A percentile compares a stretch with the other conserved stretches of the same genome.
Conservation (phyloP, 2,329 filamentous ascomycete species). For the Fusarium scirpi region DNA sequence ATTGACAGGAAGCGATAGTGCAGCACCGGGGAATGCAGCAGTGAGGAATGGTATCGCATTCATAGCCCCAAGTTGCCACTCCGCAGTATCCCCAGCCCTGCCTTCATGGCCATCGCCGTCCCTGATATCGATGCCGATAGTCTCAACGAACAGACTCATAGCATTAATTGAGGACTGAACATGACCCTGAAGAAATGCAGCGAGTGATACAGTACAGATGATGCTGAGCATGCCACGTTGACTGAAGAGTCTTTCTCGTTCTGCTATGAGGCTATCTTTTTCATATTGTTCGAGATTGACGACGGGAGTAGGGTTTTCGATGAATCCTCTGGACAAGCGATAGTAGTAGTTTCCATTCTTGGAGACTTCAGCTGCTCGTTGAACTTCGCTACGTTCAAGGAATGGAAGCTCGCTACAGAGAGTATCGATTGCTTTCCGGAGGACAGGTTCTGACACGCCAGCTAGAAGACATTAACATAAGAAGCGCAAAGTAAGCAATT, state of each 20-base stretch:
- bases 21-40: conserved; percentile 53
- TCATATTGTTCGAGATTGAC: conserved; percentile 4
- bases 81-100: not conserved
- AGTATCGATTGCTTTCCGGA: not conserved
- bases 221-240: conserved; percentile 35
- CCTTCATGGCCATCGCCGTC: not conserved
- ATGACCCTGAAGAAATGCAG: conserved; percentile 58
- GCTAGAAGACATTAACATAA: conserved; percentile 1
- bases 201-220: conserved; percentile 53
- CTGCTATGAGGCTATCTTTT: conserved; percentile 12
- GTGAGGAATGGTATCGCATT: conserved; percentile 55
- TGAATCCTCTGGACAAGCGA: conserved; percentile 5
- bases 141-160: conserved; percentile 49
- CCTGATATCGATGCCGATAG: conserved; percentile 19
- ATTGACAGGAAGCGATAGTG: conserved; percentile 54
- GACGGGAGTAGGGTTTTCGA: not conserved
- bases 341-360: conserved; percentile 28
- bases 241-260: conserved; percentile 49
- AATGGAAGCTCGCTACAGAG: conserved; percentile 11
- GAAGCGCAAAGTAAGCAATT: not conserved
- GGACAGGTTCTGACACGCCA: conserved; percentile 4
- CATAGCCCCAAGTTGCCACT: conserved; percentile 48
- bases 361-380: conserved; percentile 23
- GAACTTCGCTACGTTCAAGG: not conserved
- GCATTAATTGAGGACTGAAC: conserved; percentile 58